Evolutionary conservation across 768 basidiomycete genomes (phyloP), one percentile per base, ranked within the genome.

Genomic region (Auriculariales sp.): DNA sequence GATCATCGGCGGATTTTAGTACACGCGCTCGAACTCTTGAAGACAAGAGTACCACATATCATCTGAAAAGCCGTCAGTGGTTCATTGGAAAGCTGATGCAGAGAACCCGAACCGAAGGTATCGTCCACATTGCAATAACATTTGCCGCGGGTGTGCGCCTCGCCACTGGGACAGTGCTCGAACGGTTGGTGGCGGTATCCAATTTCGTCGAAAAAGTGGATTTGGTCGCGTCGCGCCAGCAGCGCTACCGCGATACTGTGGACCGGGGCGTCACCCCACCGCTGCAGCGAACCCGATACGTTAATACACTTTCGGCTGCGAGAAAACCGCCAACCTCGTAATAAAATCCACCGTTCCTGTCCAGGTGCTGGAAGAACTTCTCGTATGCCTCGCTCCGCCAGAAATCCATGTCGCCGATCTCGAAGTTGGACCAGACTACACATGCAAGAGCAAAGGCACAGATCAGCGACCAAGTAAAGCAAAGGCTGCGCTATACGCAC

Each of bases 181-280:
- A 97, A 97, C 10, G 91, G 90, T 57, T 89, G 82, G 58, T 97
- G 92, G 29, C 81, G 74, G 62, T 95, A 98, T 3, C 89, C 93
- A 47, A 98, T 88, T 59, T 97, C 91, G 55, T 83, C 77, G 72
- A 97, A 97, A 69, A 89, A 98, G 63, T 95, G 88, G 35, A 97
- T 80, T 64, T 90, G 85, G 15, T 89, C 83, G 61, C 87, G 92
- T 61, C 73, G 74, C 0, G 89, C 83, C 55, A 97, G 87, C 7
- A 98, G 69, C 0, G 93, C 83, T 1, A 84, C 92, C 30, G 86
- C 94, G 51, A 97, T 91, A 49, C 82, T 86, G 59, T 91, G 88
- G 6, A 91, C 78, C 9, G 79, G 79, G n/a, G 94, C 94, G 66
- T 95, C 93, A 46, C 94, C 94, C 90, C 90, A 91, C 29, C 89